Conservation (phyloP, 257 asterid species). For the Solanum medicagineum region DNA sequence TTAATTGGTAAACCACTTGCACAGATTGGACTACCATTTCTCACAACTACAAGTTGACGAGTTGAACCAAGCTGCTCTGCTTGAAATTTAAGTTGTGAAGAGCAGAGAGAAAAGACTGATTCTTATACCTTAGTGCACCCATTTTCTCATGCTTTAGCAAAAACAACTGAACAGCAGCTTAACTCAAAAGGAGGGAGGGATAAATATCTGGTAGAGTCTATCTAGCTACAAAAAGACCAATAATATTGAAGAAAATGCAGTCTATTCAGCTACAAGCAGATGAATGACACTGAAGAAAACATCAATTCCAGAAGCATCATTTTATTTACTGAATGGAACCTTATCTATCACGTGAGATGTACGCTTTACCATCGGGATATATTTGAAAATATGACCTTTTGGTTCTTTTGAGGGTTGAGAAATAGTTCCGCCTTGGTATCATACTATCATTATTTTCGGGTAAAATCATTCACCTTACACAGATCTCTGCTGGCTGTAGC, state of each 20-base stretch:
- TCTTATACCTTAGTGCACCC: neutral
- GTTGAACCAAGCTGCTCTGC: neutral
- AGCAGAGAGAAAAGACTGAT: neutral
- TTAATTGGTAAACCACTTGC: neutral
- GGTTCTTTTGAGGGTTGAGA: neutral
- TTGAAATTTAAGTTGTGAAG: neutral
- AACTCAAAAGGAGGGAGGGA: no score
- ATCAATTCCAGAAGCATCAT: neutral
- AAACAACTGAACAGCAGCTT: neutral
- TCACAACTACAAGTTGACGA: neutral
- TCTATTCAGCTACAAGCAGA: neutral
- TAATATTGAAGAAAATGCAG: neutral
- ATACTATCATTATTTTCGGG: neutral
- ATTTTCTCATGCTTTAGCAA: neutral
- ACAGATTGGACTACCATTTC: neutral
- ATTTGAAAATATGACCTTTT: neutral
- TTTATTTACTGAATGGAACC: neutral
- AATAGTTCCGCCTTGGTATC: neutral
- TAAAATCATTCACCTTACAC: neutral
- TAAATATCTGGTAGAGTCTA: neutral
- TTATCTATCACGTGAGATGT: neutral
- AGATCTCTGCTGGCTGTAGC: constrained; percentile 56
- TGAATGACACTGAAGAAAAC: neutral
- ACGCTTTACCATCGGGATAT: neutral
- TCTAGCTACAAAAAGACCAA: neutral